Base-by-base conservation (phyloP, 257 asterid species). In the Schizonepeta tenuifolia region DNA sequence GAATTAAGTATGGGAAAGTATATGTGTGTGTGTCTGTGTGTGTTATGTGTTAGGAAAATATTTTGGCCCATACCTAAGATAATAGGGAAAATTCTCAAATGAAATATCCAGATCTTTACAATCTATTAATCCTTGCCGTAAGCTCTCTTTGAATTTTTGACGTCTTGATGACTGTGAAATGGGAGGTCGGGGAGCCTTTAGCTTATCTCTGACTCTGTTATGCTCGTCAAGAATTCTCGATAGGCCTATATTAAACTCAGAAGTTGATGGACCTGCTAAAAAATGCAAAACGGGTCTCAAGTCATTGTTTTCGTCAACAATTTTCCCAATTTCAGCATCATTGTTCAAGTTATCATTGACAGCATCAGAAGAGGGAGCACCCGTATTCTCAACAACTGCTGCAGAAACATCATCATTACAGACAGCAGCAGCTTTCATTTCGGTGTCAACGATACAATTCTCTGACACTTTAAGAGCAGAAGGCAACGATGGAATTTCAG, bases 71-170 rank as follows among this genome's bases (percentile, higher is more conserved):
- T 75, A 75, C 80, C 97, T 90, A 71, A 93, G 77, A 76, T 90
- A 93, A 74, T 93, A 93, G 4, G 98, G 97, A 71, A 93, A 90
- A 50, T 84, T 86, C 65, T 86, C 97, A 69, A 90, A 89, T 14
- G 98, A 83, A 59, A 85, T 82, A 38, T 85, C 91, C 22, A 89
- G 84, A 70, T 72, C 65, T 76, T 78, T 70, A 58, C 88, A 78
- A 79, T 85, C 83, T 58, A 90, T 72, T 71, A 86, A 57, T 75
- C 96, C 90, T 79, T 82, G 84, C 71, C 56, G 90, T 61, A 93
- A 72, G 57, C 75, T 70, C 76, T 87, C 97, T 85, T 86, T 87
- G 76, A 87, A 86, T 17, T 81, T 89, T 77, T 86, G 87, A 51
- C 86, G 86, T 83, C 94, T 85, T 20, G 89, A 70, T 71, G 88